Base-by-base conservation (phyloP, 2,329 filamentous ascomycete species). In the Beauveria australis region DNA sequence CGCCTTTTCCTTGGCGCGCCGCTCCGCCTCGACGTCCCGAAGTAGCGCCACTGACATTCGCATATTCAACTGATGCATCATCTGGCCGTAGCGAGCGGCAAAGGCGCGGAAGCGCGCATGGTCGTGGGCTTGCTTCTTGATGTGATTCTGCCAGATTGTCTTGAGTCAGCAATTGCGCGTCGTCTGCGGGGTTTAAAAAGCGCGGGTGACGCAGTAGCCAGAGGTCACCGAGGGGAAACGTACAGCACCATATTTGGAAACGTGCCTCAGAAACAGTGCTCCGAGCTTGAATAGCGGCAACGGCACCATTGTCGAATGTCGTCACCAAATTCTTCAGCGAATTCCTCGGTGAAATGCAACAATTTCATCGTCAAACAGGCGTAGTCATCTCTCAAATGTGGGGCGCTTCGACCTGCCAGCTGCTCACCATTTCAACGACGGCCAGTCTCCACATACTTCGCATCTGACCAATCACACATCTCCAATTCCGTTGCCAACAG, bases 171-270 rank as follows among this genome's bases (percentile, higher is more conserved):
- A 10, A 51, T 58, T 30, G 49, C 26, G 26, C 37, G 30, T 48
- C 12, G 40, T 46, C 26, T n/a, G 37, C 33, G 40, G 37, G 37
- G 19, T 30, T 57, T 57, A 24, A 46, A 41, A 16, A 26, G 3
- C 18, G 18, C 28, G 1, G 8, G 26, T 43, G 37, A 28, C 10
- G n/a, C 26, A 14, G 52, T 8, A 24, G 16, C 10, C 5, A 12
- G 30, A 14, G 43, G 28, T 12, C 19, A 22, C n/a, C 33, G 16
- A 37, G 12, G 30, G 5, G 7, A 26, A 19, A 74, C 83, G 66
- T 81, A 88, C 85, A 60, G 85, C 85, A 69, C 85, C 85, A 77
- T 88, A 88, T 74, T 88, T 88, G 60, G 85, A 88, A 58, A 88
- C 74, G 69, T 88, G 85, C 66, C 83, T 80, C 68, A 88, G 77